phyloP scores from a whole-genome alignment of 148 eudicot species.

The Chenopodium album region DNA sequence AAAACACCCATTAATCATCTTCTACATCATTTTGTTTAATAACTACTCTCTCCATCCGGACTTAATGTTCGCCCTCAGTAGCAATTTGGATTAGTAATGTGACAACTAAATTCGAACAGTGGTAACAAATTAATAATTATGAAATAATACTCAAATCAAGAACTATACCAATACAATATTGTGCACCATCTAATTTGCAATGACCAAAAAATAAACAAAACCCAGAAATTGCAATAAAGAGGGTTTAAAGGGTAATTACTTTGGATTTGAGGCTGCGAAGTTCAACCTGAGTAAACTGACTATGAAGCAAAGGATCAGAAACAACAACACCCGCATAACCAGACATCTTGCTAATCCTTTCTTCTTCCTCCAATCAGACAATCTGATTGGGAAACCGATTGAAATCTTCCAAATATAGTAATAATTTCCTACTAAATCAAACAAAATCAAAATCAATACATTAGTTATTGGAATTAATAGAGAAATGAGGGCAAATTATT shows the following conservation, averaged over 20 bases:
- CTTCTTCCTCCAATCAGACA: slow-evolving; percentile 10
- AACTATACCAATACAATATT: not conserved
- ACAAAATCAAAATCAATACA: slow-evolving; percentile 1
- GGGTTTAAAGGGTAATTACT: slow-evolving; percentile 18
- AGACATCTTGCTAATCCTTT: slow-evolving; percentile 25
- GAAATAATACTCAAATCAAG: not conserved
- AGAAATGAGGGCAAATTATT: not conserved
- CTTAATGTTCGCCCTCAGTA: too few species aligned
- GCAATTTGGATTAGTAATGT: not conserved
- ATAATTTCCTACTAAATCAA: slow-evolving; percentile 7
- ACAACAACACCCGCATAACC: slow-evolving; percentile 39
- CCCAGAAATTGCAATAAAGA: not conserved
- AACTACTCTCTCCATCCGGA: not conserved
- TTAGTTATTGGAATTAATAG: not conserved
- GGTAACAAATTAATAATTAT: not conserved
- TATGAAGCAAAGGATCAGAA: slow-evolving; percentile 37
- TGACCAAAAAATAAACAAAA: not conserved
- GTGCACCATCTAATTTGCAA: too few species aligned
- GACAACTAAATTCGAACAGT: not conserved
- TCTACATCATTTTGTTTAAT: not conserved
- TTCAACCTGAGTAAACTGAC: slow-evolving; percentile 43
- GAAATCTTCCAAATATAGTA: slow-evolving; percentile 4
- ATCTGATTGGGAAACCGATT: slow-evolving; percentile 16
- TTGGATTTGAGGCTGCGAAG: slow-evolving; percentile 35
- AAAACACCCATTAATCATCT: not conserved